Percentiles rank a stretch among this genome's conserved stretches.
phyloP scores from a whole-genome alignment of 768 basidiomycete species.

The Kwoniella bestiolae region DNA sequence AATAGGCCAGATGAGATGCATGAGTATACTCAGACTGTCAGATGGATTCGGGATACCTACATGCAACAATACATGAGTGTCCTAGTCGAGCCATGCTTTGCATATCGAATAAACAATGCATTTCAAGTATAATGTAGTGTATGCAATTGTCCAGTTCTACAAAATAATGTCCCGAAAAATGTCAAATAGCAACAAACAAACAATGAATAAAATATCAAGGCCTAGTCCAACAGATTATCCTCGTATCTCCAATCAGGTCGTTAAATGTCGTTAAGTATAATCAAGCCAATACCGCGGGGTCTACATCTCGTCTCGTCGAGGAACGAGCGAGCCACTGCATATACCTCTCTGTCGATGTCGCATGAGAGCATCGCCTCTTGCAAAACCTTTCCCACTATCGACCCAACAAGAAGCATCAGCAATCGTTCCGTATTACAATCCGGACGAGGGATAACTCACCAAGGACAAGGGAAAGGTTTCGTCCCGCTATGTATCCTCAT shows the following conservation, averaged over 20 bases:
- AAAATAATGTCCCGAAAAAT: not conserved
- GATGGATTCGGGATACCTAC: no score
- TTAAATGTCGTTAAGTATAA: not conserved
- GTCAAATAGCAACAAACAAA: not conserved
- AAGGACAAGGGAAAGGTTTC: slow-evolving; percentile 60
- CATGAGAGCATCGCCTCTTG: slow-evolving; percentile 60
- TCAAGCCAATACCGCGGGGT: not conserved
- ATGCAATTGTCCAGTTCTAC: not conserved
- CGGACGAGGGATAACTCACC: slow-evolving; percentile 48
- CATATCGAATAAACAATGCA: no score
- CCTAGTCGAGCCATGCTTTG: no score
- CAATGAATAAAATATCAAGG: not conserved
- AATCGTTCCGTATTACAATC: not conserved
- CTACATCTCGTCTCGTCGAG: slow-evolving; percentile 24
- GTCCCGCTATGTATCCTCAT: slow-evolving; percentile 59
- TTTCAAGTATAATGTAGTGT: no score
- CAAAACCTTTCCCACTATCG: slow-evolving; percentile 60
- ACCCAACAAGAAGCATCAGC: not conserved
- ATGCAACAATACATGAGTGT: no score
- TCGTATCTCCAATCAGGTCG: not conserved
- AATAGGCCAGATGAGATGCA: no score
- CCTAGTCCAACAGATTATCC: not conserved
- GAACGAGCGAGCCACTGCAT: slow-evolving; percentile 57
- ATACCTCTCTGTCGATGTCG: slow-evolving; percentile 60
- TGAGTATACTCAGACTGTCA: no score